A percentile compares a stretch with the other conserved stretches of the same genome.
Evolutionary conservation across 2,329 filamentous ascomycete genomes (phyloP).

Genomic region (Nemania bipapillata): DNA sequence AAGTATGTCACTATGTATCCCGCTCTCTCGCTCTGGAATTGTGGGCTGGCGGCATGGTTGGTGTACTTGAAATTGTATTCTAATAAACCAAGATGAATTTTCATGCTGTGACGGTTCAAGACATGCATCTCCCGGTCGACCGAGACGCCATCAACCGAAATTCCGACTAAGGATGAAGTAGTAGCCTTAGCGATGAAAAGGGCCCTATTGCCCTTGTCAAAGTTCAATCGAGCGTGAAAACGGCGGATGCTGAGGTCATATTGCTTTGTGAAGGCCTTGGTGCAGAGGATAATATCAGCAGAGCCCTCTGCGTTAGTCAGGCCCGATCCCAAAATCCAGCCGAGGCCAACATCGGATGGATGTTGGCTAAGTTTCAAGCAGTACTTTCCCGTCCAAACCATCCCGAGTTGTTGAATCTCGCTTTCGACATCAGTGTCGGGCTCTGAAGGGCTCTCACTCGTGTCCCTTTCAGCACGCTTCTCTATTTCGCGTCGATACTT

Average conservation of each 20-base stretch:
- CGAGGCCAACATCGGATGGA: background rate
- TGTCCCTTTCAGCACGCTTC: background rate
- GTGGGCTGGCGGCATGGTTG: background rate
- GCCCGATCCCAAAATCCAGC: background rate
- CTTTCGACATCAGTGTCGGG: background rate
- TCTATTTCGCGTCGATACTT: background rate
- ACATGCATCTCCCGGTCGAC: background rate
- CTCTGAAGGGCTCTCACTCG: constrained; percentile 1
- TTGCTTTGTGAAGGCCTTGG: background rate
- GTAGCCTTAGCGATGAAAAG: background rate
- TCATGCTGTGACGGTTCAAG: constrained; percentile 7
- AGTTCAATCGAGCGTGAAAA: constrained; percentile 1
- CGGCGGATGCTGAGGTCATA: background rate
- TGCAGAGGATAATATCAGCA: constrained; percentile 4
- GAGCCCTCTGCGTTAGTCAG: background rate
- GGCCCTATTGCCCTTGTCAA: background rate
- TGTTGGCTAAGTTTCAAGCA: background rate
- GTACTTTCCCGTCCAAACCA: background rate
- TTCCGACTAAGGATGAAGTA: background rate
- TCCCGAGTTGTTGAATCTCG: background rate
- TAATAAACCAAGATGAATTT: background rate
- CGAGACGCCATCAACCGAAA: background rate
- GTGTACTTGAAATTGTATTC: constrained; percentile 6
- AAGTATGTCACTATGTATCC: background rate
- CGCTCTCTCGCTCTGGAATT: background rate